Base-by-base conservation (phyloP, 164 flowering plant genomes). In the Litsea cubeba region DNA sequence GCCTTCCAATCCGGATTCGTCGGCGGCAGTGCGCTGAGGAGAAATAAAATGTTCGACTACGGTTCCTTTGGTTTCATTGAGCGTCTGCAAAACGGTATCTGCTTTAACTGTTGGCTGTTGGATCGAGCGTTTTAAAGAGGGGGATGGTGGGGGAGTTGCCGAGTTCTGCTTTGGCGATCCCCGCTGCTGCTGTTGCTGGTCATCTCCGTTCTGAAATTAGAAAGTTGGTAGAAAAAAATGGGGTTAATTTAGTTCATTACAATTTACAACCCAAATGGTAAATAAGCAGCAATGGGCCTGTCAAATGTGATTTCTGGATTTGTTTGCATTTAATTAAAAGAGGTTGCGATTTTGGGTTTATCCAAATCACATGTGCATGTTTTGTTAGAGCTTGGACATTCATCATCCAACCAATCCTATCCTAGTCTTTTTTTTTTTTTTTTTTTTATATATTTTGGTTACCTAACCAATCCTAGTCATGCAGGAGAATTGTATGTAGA, bases 91-190 rank as follows among this genome's bases (percentile, higher is more conserved):
- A 17, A 72, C 54, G 2, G 6, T 8, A 5, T 65, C 68, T 28
- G 75, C 24, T 26, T 50, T 64, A 22, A 51, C 23, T 24, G 75
- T 7, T 11, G 65, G 63, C 26, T 15, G 65, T 46, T 24, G 49
- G 10, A 50, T 14, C 3, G 69, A 32, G 23, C 20, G 28, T 24
- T 46, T 24, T 32, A 22, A 5, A 5, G 65, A 14, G 12, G 68
- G 74, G 23, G 74, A 65, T 1, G 74, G 60, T 22, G 58, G 50
- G 3, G 66, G 74, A 57, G 57, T 32, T 15, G 62, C 70, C 12
- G 23, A 25, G 3, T 26, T 14, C 5, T 68, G 57, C 11, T 3
- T n/a, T 40, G 40, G 50, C 7, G 50, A 3, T 2, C n/a, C 71
- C 11, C 8, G 46, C 46, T 35, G 46, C 46, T 35, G 46, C 12